Evolutionary conservation across 164 flowering plant species (phyloP).

Genomic region (Houttuynia cordata): DNA sequence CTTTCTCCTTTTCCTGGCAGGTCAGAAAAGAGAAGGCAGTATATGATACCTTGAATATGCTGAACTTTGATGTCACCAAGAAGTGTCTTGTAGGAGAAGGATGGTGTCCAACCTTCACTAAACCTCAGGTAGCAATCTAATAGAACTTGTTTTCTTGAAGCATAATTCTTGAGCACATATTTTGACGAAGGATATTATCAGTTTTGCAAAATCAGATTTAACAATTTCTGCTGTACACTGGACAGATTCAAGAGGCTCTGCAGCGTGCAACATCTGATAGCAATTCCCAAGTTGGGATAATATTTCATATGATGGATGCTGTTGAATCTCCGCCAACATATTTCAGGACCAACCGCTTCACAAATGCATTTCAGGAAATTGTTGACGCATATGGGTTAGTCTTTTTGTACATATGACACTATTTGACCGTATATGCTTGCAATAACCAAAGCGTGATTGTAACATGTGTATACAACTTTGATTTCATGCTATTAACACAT

Average conservation of each 20-base stretch:
- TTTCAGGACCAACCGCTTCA: conserved; percentile 72
- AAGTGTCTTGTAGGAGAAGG: conserved; percentile 99
- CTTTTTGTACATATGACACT: neutral
- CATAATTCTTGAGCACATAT: too few relatives aligned
- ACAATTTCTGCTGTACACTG: neutral
- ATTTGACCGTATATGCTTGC: neutral
- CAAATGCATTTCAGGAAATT: conserved; percentile 84
- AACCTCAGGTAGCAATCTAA: conserved; percentile 40
- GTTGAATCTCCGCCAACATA: conserved; percentile 92
- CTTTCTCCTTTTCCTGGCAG: conserved; percentile 20
- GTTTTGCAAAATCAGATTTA: too few relatives aligned
- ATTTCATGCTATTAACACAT: too few relatives aligned
- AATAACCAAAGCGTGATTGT: too few relatives aligned
- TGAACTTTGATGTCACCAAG: conserved; percentile 94
- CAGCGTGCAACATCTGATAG: conserved; percentile 95
- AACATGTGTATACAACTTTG: too few relatives aligned
- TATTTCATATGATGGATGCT: conserved; percentile 85
- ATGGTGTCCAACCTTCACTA: conserved; percentile 93
- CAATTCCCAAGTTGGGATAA: conserved; percentile 87
- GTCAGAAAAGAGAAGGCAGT: conserved; percentile 93
- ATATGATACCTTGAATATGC: conserved; percentile 89
- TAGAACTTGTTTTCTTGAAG: neutral
- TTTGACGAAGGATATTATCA: too few relatives aligned
- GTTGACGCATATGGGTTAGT: conserved; percentile 97
- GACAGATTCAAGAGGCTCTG: conserved; percentile 84